phyloP scores from a whole-genome alignment of 208 protist species.

The Porcisia hertigi region DNA sequence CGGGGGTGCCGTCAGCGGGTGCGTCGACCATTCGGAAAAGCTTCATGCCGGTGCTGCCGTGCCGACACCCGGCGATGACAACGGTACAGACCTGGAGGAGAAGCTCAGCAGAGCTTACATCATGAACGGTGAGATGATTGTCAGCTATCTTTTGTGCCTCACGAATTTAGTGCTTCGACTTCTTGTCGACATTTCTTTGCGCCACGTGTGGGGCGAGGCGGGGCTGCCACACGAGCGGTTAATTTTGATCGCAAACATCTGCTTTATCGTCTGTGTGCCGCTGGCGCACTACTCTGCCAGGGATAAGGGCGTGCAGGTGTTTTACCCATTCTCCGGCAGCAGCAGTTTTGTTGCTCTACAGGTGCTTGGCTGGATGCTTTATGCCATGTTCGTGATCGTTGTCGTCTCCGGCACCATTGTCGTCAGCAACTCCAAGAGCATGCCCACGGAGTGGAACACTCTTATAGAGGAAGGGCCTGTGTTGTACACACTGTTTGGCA shows the following conservation, averaged over 20 bases:
- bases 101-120: conserved; percentile 31
- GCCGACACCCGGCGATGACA: background rate
- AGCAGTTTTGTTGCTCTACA: conserved; percentile 73
- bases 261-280: conserved; percentile 54
- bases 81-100: conserved; percentile 8
- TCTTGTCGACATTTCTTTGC: conserved; percentile 50
- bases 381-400: conserved; percentile 50
- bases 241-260: conserved; percentile 36
- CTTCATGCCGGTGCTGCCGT: background rate
- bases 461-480: conserved; percentile 20
- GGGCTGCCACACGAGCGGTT: conserved; percentile 30
- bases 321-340: conserved; percentile 63
- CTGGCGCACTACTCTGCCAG: conserved; percentile 62
- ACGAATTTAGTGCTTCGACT: conserved; percentile 57
- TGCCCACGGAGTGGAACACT: conserved; percentile 6
- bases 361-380: conserved; percentile 71
- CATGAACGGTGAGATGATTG: conserved; percentile 67
- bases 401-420: conserved; percentile 32
- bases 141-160: conserved; percentile 51
- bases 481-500: conserved; percentile 50
- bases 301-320: conserved; percentile 64
- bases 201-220: conserved; percentile 34
- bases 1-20: background rate
- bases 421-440: conserved; percentile 10
- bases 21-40: background rate